Base-by-base conservation (phyloP, 148 eudicot species). In the Agrostemma githago region DNA sequence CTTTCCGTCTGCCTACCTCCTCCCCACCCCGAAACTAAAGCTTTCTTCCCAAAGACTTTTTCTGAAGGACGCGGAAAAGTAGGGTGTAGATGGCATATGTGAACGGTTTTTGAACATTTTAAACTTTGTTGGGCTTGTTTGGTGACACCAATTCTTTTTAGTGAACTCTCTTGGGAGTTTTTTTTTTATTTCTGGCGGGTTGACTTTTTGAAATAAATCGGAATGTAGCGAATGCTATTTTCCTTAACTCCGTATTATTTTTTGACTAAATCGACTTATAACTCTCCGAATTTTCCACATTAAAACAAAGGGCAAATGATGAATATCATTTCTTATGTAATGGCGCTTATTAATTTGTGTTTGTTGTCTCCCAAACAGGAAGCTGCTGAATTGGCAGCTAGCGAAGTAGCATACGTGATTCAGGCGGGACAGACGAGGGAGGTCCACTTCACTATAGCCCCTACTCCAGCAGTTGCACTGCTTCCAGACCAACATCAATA, bases 351-450 rank as follows among this genome's bases (percentile, higher is more conserved):
- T 51, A 17, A 41, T 43, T 63, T 70, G 4, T 6, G 17, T 70
- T 1, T 37, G 39, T 16, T 20, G 60, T 2, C 41, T 72, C 43
- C 5, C 38, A 3, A 14, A 60, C 77, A 92, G 95, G 95, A 92
- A 77, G 96, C 86, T 21, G 92, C 88, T 57, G 88, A 89, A 57
- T 48, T 87, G 59, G 87, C 91, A 44, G 89, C 91, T 66, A 61
- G 86, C 5, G 88, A 92, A 78, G 91, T 90, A 61, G 92, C 92
- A 3, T 88, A 85, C 63, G 82, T 88, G 85, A 76, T 88, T 60
- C 95, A 90, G 70, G 84, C 90, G 51, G 89, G 88, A 76, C 91
- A 84, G 51, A 84, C 79, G 20, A 69, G 87, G 72, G 92, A 87
- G 20, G 70, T 92, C 82, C 91, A 87, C 64, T 76, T 92, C 77